A percentile compares a stretch with the other conserved stretches of the same genome.
Evolutionary conservation across 345 rosid genomes (phyloP).

Genomic region (Salix caprea): DNA sequence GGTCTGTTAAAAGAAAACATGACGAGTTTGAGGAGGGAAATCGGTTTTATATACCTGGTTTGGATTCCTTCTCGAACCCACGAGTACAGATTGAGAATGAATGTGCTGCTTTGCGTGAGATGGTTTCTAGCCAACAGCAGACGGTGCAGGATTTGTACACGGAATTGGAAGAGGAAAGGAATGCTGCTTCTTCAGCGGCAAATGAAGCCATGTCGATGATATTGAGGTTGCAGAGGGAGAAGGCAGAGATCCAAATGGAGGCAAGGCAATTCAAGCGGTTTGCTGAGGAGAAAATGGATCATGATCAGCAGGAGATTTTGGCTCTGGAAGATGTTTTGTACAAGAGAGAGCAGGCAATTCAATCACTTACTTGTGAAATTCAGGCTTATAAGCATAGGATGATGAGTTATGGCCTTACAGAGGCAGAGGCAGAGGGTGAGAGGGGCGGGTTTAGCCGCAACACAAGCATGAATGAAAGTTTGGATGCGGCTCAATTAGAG

Average conservation of each 20-base stretch:
- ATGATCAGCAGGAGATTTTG: conserved; percentile 77
- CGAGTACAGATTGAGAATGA: conserved; percentile 81
- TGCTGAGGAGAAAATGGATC: conserved; percentile 86
- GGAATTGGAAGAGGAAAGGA: conserved; percentile 92
- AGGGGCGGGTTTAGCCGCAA: conserved; percentile 28
- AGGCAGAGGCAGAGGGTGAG: conserved; percentile 59
- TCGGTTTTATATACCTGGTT: conserved; percentile 48
- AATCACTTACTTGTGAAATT: conserved; percentile 72
- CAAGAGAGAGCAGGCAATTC: conserved; percentile 83
- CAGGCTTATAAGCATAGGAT: conserved; percentile 92
- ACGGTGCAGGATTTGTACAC: conserved; percentile 56
- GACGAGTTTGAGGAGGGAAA: conserved; percentile 54
- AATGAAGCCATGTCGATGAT: conserved; percentile 99
- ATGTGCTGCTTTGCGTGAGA: conserved; percentile 65
- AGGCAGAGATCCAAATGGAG: conserved; percentile 95
- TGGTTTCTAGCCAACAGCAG: conserved; percentile 65
- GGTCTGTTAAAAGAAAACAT: conserved; percentile 66
- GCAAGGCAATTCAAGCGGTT: conserved; percentile 84
- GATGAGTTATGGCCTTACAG: conserved; percentile 85
- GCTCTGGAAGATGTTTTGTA: conserved; percentile 76
- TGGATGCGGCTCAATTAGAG: conserved; percentile 40
- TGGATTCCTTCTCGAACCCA: conserved; percentile 48
- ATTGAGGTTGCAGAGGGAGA: conserved; percentile 87
- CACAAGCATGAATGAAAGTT: conserved; percentile 40
- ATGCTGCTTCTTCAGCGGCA: conserved; percentile 90